phyloP scores from a whole-genome alignment of 2,329 filamentous ascomycete genomes.

The Fusarium tjaetaba region DNA sequence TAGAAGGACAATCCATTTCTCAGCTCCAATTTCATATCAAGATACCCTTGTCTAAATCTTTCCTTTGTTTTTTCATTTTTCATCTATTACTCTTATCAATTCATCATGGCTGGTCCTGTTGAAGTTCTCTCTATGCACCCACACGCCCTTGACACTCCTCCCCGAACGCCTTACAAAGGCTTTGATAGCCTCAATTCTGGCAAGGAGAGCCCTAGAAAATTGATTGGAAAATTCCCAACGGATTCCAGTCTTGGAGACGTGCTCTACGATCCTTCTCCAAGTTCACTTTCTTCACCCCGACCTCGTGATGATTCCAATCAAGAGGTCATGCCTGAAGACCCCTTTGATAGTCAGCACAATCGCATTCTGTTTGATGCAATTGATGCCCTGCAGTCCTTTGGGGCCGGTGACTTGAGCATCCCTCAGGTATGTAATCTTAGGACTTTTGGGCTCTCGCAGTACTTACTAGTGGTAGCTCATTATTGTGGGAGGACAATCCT shows the following conservation, averaged over 20 bases:
- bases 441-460: too few relatives aligned
- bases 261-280: not conserved
- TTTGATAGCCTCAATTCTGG: not conserved
- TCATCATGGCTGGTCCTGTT: constrained; percentile 31
- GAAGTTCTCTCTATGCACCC: not conserved
- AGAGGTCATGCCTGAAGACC: constrained; percentile 39
- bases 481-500: constrained; percentile 51
- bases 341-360: constrained; percentile 50
- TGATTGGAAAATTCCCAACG: constrained; percentile 1
- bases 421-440: constrained; percentile 45
- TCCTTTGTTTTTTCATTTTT: not conserved
- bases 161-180: not conserved
- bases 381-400: constrained; percentile 48
- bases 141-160: not conserved
- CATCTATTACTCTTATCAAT: not conserved
- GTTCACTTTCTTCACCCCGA: not conserved
- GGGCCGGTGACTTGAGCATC: constrained; percentile 45
- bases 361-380: constrained; percentile 51
- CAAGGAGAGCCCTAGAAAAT: not conserved
- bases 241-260: constrained; percentile 24
- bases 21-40: not conserved
- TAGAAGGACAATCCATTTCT: not conserved
- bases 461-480: constrained; percentile 43
- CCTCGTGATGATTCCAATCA: not conserved
- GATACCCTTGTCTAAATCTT: not conserved